Evolutionary conservation across 2,329 filamentous ascomycete species (phyloP).

Genomic region (Chaetomium sp.): DNA sequence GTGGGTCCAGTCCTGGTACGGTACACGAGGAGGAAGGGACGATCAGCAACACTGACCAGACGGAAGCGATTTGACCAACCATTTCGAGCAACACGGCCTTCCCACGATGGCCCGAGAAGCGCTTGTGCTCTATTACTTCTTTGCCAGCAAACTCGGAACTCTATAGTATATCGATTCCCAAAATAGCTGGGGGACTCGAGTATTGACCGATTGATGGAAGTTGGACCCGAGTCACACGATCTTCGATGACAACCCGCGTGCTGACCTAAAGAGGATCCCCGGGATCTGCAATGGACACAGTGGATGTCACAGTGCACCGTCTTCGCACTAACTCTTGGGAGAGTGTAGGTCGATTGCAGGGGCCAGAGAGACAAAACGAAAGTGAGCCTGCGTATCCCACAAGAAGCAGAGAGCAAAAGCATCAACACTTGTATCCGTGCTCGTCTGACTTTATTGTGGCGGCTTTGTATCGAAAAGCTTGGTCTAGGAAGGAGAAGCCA

Average conservation of each 20-base stretch:
- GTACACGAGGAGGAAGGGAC: constrained; percentile 9
- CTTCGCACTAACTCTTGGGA: neutral
- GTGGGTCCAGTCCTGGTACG: constrained; percentile 9
- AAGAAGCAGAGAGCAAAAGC: neutral
- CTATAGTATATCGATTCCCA: neutral
- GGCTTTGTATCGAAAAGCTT: neutral
- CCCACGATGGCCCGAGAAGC: neutral
- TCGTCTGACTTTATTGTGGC: neutral
- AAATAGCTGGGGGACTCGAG: neutral
- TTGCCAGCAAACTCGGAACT: neutral
- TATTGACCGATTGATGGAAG: neutral
- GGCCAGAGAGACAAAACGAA: neutral
- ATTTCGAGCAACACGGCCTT: neutral
- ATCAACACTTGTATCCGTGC: neutral
- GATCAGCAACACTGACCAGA: neutral
- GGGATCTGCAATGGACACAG: constrained; percentile 23
- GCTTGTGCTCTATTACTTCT: neutral
- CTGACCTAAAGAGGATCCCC: neutral
- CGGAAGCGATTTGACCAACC: neutral
- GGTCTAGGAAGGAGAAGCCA: neutral
- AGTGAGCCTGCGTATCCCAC: neutral
- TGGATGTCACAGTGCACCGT: constrained; percentile 11
- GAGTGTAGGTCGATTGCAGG: neutral
- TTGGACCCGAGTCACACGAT: constrained; percentile 17
- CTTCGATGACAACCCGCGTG: neutral